Evolutionary conservation across 202 grass and related monocot species (phyloP).

Genomic region (Carex sylvatica): DNA sequence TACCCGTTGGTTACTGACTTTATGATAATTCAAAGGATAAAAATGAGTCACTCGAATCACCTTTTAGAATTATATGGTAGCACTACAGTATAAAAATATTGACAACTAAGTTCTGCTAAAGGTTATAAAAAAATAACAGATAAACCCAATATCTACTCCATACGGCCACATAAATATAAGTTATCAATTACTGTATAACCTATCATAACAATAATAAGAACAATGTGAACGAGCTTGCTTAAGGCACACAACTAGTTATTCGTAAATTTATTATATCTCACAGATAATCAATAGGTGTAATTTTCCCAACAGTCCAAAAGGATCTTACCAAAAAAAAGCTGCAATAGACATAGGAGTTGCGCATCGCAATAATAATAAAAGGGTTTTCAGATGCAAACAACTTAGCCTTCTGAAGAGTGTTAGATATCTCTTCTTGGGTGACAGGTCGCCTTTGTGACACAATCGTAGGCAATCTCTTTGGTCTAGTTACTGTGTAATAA

Average conservation of each 20-base stretch:
- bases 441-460: slow-evolving; percentile 66
- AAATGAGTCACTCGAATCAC: background rate
- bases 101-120: slow-evolving; percentile 1
- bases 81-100: background rate
- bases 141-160: background rate
- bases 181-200: background rate
- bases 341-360: slow-evolving; percentile 73
- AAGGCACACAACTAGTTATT: background rate
- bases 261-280: background rate
- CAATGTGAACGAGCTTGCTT: background rate
- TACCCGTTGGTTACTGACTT: background rate
- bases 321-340: slow-evolving; percentile 81
- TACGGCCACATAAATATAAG: background rate
- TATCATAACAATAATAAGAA: background rate
- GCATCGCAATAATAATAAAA: slow-evolving; percentile 53
- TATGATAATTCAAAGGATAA: slow-evolving; percentile 1
- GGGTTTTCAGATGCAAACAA: slow-evolving; percentile 66
- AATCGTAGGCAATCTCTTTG: slow-evolving; percentile 42
- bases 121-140: background rate
- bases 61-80: background rate
- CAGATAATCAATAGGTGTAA: background rate
- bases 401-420: slow-evolving; percentile 52
- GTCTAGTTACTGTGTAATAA: slow-evolving; percentile 38
- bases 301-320: background rate
- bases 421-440: slow-evolving; percentile 65